Base-by-base conservation (phyloP, 1,284 basidiomycete species). In the Uromyces viciae-fabae region DNA sequence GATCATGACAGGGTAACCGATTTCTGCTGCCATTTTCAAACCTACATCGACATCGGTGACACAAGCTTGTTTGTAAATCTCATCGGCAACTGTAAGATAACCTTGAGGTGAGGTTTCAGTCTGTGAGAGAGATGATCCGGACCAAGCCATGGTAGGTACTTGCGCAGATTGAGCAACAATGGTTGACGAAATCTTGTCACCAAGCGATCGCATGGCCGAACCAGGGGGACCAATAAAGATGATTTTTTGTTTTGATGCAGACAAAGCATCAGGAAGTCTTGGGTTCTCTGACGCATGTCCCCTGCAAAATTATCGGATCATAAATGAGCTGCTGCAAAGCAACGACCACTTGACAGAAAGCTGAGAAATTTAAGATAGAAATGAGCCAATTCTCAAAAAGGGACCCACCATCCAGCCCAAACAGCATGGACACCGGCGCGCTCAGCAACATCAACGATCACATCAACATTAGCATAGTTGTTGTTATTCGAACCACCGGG, bases 141-240 rank as follows among this genome's bases (percentile, higher is more conserved):
- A 98, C 97, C 97, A 99, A 46, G 95, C 89, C 96, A 99, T 98
- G 82, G 94, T 98, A 11, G 97, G 96, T n/a, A 99, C 97, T 54
- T 94, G 87, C 62, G 97, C 97, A 83, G 92, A 93, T 88, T 99
- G 97, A 1, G 97, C 97, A 82, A 99, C 97, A 84, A 99, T 99
- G 14, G 97, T 99, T 84, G 95, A 98, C 2, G 96, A 99, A 84
- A 99, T 99, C 88, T 99, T 99, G 90, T 99, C 97, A 82, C 97
- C 97, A 82, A 99, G 89, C 84, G 96, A 98, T 84, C 97, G 91
- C 97, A 99, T 99, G 22, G 97, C 97, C 81, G 93, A 97, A 75
- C 97, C 97, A 3, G 97, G 97, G 62, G 97, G 97, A 83, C 97
- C 97, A 85, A 99, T 99, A 89, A 99, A 99, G 83, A 99, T 92